Evolutionary conservation across 2,329 filamentous ascomycete genomes (phyloP).

Genomic region (Fusarium sarcochroum): DNA sequence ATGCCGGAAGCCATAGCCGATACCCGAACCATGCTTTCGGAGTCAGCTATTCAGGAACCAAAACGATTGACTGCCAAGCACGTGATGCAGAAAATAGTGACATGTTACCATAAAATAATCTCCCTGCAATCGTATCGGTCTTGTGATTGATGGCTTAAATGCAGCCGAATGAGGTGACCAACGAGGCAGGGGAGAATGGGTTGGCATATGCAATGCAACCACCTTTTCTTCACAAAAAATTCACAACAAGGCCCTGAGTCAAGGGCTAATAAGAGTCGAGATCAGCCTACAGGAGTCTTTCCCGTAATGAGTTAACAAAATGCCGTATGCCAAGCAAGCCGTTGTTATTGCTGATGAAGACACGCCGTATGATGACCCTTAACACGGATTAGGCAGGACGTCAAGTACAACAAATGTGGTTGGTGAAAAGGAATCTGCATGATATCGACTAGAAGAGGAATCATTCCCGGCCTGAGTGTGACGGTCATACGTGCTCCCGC

Average conservation of each 20-base stretch:
- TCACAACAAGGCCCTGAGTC: too few species aligned
- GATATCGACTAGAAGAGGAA: too few species aligned
- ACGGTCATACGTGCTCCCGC: too few species aligned
- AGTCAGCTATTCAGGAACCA: too few species aligned
- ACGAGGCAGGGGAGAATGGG: not conserved
- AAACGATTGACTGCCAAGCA: too few species aligned
- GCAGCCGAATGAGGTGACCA: not conserved
- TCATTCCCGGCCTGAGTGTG: not conserved
- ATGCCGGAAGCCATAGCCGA: too few species aligned
- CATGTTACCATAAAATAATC: not conserved
- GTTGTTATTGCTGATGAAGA: too few species aligned
- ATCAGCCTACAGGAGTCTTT: not conserved
- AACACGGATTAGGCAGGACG: not conserved
- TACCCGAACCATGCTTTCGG: too few species aligned
- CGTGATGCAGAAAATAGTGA: too few species aligned
- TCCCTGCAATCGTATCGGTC: not conserved
- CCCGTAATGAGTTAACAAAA: not conserved
- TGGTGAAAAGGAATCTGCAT: not conserved
- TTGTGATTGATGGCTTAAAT: not conserved
- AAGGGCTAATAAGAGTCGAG: not conserved
- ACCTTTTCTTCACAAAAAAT: not conserved
- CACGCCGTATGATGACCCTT: too few species aligned
- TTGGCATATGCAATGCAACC: not conserved
- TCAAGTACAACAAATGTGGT: not conserved
- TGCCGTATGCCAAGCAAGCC: not conserved